Conservation (phyloP, 768 basidiomycete genomes). For the Rhodotorula babjevae region DNA sequence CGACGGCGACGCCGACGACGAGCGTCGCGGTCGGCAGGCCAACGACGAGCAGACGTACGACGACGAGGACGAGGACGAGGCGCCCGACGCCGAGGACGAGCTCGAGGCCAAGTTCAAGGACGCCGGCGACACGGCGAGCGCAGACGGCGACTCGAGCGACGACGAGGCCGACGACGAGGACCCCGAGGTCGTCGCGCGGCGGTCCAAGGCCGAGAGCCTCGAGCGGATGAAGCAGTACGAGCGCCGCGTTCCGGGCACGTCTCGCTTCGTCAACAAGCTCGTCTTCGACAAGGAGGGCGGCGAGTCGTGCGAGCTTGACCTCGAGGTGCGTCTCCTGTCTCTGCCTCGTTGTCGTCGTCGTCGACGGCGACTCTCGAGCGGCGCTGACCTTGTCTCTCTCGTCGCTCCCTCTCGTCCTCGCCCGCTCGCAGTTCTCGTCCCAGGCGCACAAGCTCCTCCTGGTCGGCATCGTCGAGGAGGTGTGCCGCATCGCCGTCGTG, state of each 20-base stretch:
- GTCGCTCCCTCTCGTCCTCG: background rate
- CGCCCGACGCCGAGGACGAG: constrained; percentile 45
- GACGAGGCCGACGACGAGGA: constrained; percentile 43
- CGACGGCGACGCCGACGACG: constrained; percentile 75
- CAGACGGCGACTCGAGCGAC: constrained; percentile 45
- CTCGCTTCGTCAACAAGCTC: constrained; percentile 61
- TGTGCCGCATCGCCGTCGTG: constrained; percentile 75
- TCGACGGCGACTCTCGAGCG: too few species aligned
- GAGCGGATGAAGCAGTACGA: constrained; percentile 40
- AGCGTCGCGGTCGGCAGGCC: constrained; percentile 65
- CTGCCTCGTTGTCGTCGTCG: background rate
- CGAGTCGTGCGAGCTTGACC: constrained; percentile 65
- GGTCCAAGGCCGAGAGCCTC: constrained; percentile 25
- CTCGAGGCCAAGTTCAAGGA: constrained; percentile 41
- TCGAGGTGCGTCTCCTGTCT: constrained; percentile 61
- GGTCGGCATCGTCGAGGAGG: constrained; percentile 84
- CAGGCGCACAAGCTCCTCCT: constrained; percentile 88
- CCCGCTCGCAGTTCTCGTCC: constrained; percentile 64
- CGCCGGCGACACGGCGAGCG: constrained; percentile 31
- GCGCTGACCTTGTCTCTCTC: background rate
- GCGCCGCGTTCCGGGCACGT: constrained; percentile 51
- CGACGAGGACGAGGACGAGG: constrained; percentile 54
- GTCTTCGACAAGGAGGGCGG: constrained; percentile 45
- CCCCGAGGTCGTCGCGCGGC: background rate
- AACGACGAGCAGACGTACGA: constrained; percentile 74